Base-by-base conservation (phyloP, 2,329 filamentous ascomycete species). In the Fusarium sp. region DNA sequence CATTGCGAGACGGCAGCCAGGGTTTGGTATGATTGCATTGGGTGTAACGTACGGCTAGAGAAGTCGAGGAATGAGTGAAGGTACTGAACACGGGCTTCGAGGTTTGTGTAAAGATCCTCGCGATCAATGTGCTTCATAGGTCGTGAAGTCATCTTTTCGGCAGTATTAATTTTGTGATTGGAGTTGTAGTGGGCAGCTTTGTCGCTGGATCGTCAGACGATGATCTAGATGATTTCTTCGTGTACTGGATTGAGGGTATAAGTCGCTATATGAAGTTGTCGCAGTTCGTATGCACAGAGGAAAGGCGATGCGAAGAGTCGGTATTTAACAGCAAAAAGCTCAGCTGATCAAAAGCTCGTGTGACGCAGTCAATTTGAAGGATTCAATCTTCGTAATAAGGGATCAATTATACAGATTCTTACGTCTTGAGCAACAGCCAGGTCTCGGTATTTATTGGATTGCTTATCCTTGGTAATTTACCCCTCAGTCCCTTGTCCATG, bases 1-100 rank as follows among this genome's bases (percentile, higher is more conserved):
- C 4, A 7, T 38, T 20, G n/a, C n/a, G 52, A 55, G 12, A 12
- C 8, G 20, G 26, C 14, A 17, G 26, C 41, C 30, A 30, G 56
- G 53, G 20, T 23, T 41, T 30, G 17, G 52, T 11, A 56, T 30
- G 37, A 18, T 23, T 45, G 7, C 15, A 15, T 9, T n/a, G 20
- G 27, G 10, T 15, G 27, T 15, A 20, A 80, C 89, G 54, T 83
- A 93, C 92, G 85, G 66, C 88, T 87, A 74, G 87, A 90, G 77
- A 94, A 94, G 76, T 94, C 92, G 30, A 94, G 87, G 66, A 94
- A 94, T 33, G 89, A 89, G 74, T 93, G 92, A 3, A 94, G 85
- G 70, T 94, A 94, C 55, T 88, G 87, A 64, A 94, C 88, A 54
- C 92, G 86, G 1, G 88, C 86, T 69, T 93, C 90, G 18, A 94